Evolutionary conservation across 768 basidiomycete species (phyloP).

Genomic region (Boletus pseudo-olivaceus): DNA sequence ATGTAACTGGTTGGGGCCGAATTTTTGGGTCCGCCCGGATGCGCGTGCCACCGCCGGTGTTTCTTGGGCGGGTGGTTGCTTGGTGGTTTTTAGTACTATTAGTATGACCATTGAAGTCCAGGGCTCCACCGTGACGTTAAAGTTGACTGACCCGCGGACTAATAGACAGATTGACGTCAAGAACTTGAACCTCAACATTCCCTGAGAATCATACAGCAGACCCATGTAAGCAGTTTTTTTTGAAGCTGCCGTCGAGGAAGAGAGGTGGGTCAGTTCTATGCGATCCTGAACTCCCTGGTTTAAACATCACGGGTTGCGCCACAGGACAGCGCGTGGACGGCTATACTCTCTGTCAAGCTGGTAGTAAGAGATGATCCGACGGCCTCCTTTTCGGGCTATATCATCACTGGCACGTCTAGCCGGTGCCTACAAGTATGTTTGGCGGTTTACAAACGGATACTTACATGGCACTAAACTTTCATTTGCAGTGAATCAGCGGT

Average conservation of each 20-base stretch:
- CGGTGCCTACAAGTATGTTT: conserved; percentile 44
- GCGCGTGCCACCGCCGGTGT: no score
- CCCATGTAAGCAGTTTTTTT: conserved; percentile 48
- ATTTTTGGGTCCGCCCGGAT: no score
- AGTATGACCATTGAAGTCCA: no score
- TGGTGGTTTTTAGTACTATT: no score
- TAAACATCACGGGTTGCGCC: conserved; percentile 1
- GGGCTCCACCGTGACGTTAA: not conserved
- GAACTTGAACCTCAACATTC: not conserved
- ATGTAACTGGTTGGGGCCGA: no score
- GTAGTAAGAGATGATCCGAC: conserved; percentile 30
- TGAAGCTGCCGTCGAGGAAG: conserved; percentile 44
- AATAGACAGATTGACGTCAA: conserved; percentile 58
- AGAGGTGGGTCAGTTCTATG: conserved; percentile 39
- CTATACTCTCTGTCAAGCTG: conserved; percentile 42
- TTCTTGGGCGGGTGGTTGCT: no score
- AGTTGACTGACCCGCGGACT: conserved; percentile 6
- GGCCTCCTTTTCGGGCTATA: not conserved
- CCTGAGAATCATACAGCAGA: no score
- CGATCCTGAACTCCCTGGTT: no score
- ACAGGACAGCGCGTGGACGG: conserved; percentile 39
- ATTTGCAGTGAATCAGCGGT: conserved; percentile 45
- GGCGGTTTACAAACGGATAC: not conserved
- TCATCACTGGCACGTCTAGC: conserved; percentile 47
- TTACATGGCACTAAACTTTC: not conserved